Percentiles rank a stretch among this genome's conserved stretches.
Evolutionary conservation across 345 rosid genomes (phyloP).

Genomic region (Clarkia xantiana): DNA sequence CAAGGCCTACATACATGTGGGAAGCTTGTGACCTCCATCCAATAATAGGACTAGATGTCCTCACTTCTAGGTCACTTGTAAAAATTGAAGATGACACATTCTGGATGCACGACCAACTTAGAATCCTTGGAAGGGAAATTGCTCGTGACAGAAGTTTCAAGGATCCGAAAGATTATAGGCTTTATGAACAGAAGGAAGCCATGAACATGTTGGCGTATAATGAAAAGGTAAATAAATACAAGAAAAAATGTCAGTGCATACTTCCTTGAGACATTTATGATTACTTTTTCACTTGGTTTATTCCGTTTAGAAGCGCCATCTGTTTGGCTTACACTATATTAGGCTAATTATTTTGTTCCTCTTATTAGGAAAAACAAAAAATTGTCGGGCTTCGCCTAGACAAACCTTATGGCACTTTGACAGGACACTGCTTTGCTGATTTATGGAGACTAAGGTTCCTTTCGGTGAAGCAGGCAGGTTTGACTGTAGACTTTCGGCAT

Average conservation of each 20-base stretch:
- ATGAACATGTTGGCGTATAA: not conserved
- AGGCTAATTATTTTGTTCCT: not conserved
- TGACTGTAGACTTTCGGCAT: not conserved
- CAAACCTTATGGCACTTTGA: not conserved
- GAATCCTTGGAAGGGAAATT: not conserved
- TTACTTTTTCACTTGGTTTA: too few species aligned
- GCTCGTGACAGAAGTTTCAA: fast-evolving
- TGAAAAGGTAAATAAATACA: not conserved
- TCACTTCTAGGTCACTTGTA: not conserved
- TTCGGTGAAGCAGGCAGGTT: not conserved
- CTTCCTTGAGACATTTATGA: too few species aligned
- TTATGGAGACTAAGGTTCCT: not conserved
- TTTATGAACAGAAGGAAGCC: not conserved
- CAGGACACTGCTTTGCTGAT: not conserved
- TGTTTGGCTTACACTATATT: not conserved
- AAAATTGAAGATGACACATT: not conserved
- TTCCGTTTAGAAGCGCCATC: too few species aligned
- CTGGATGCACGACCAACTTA: slow-evolving; percentile 2
- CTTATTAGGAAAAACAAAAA: not conserved
- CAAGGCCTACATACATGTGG: slow-evolving; percentile 1
- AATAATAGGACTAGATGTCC: not conserved
- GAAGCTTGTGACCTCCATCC: not conserved
- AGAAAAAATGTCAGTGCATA: too few species aligned
- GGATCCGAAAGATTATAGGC: not conserved
- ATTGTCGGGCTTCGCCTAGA: not conserved